phyloP scores from a whole-genome alignment of 352 stramenopile species.

The Pythium brachiatum region DNA sequence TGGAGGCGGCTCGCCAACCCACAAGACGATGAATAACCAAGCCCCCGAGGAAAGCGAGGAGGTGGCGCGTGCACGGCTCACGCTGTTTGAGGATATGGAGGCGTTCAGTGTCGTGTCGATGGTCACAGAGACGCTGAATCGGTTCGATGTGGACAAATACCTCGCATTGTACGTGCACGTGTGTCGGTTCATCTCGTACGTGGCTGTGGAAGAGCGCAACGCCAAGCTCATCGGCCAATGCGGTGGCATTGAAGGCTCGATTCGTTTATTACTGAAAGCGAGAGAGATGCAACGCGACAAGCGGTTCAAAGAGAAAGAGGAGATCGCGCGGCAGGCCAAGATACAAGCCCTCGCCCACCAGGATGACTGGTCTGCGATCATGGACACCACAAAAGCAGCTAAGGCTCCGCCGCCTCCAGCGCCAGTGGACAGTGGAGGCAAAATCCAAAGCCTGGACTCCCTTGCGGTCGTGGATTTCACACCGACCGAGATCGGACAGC shows the following conservation, averaged over 20 bases:
- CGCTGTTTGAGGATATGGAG: conserved; percentile 46
- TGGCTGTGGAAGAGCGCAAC: conserved; percentile 53
- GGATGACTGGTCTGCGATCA: conserved; percentile 42
- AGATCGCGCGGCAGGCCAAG: conserved; percentile 29
- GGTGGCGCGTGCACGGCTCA: conserved; percentile 10
- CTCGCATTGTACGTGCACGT: conserved; percentile 57
- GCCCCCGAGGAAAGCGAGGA: not conserved
- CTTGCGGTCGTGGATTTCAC: conserved; percentile 64
- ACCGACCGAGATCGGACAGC: conserved; percentile 60
- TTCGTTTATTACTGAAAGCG: conserved; percentile 57
- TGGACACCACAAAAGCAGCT: conserved; percentile 28
- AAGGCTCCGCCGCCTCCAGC: conserved; percentile 26
- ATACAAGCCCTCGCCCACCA: conserved; percentile 27
- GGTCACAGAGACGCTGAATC: conserved; percentile 37
- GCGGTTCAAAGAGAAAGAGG: conserved; percentile 35
- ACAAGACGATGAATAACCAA: conserved; percentile 1
- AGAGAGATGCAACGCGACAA: conserved; percentile 56
- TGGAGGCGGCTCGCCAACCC: not conserved
- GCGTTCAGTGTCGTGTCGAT: conserved; percentile 36
- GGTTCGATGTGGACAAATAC: conserved; percentile 57
- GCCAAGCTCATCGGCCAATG: conserved; percentile 56
- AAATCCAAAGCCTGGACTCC: conserved; percentile 36
- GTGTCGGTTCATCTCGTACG: conserved; percentile 60
- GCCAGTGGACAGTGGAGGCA: conserved; percentile 24
- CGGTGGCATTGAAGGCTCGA: conserved; percentile 58